These are phyloP conservation scores for Kuraishia piskuri DNA, from an alignment of 805 yeast species.

Conservation along the genomic window DNA sequence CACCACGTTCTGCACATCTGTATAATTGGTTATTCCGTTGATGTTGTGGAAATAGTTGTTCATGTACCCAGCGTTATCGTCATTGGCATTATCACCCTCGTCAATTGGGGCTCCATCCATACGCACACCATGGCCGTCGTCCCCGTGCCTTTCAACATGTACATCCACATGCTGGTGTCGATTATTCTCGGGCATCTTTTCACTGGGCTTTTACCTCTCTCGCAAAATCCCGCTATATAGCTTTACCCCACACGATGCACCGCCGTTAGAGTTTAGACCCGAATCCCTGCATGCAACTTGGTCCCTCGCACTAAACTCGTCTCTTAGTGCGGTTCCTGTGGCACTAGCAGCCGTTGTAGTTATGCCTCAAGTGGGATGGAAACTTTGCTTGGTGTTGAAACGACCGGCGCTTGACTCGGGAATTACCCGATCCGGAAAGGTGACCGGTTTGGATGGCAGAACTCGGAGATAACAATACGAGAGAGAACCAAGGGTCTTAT, in stretches of 20 bases:
- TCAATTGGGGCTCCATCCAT: too few species aligned
- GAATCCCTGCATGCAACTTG: neutral
- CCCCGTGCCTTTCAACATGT: neutral
- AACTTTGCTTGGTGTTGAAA: neutral
- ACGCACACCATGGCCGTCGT: too few species aligned
- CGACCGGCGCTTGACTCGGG: neutral
- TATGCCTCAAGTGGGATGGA: neutral
- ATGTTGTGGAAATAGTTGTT: slow-evolving; percentile 5
- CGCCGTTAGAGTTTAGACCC: neutral
- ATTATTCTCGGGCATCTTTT: neutral
- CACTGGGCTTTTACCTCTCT: too few species aligned
- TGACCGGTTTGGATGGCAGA: neutral
- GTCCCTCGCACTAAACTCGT: neutral
- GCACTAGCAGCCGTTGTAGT: neutral
- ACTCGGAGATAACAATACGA: too few species aligned
- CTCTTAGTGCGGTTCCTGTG: neutral
- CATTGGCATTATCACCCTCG: neutral
- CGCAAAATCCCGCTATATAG: neutral
- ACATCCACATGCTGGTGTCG: neutral
- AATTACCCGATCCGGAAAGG: neutral
- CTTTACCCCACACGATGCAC: neutral
- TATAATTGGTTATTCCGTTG: neutral
- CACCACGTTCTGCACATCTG: slow-evolving; percentile 4
- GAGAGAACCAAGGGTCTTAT: too few species aligned
- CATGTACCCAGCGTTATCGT: neutral